Base-by-base conservation (phyloP, 352 stramenopile species). In the Globisporangium camurandrum region DNA sequence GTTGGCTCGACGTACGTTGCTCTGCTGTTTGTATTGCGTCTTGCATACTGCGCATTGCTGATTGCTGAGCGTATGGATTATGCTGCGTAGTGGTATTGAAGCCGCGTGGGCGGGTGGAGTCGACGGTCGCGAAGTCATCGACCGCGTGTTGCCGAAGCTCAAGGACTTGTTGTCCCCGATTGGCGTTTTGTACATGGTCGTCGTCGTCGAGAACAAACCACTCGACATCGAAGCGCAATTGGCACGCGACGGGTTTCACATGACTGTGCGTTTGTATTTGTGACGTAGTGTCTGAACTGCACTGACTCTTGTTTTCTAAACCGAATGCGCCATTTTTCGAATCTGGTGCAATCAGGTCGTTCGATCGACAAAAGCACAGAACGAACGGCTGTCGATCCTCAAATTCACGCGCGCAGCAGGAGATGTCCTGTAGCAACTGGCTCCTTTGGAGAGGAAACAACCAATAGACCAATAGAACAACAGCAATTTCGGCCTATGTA, bases 131-230 rank as follows among this genome's bases (percentile, higher is more conserved):
- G 77, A 96, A 56, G 95, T 99, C 3, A 91, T 98, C 44, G 95
- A 99, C 69, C 76, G 92, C 28, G 65, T 98, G 30, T 67, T 99
- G 24, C 92, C 92, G 5, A 79, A 93, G 53, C 83, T 99, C 40
- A 84, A 88, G 49, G 36, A 69, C 23, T 28, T 97, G 40, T 44
- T 97, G 10, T 94, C 84, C 1, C 62, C 75, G 3, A 56, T 30
- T 19, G 96, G 96, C 11, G 79, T 97, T 5, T 97, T 97, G 47
- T 99, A 98, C 67, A 86, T 99, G 72, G 88, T 99, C n/a, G 87
- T 95, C 5, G 94, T 99, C 1, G 79, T 95, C 39, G 96, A 99
- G 58, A 99, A 99, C 72, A 88, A 95, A 56, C 96, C 96, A 3
- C 83, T 93, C 40, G 76, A 98, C 58, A 96, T 99, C 33, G 76